Evolutionary conservation across 2,329 filamentous ascomycete genomes (phyloP), one percentile per base, ranked within the genome.

Genomic region (Cadophora sp.): DNA sequence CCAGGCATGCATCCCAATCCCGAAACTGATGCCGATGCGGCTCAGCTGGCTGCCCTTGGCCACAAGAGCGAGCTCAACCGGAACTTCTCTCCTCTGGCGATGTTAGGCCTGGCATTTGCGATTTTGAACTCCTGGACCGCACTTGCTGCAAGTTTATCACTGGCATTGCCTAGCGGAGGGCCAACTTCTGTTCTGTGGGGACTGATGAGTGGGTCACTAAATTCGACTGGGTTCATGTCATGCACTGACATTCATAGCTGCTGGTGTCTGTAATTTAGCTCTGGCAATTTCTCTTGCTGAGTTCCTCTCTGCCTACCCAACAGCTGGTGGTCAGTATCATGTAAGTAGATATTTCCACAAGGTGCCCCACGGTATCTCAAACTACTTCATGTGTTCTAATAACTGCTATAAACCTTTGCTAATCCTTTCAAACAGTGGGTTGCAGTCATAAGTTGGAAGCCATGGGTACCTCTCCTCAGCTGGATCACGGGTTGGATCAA

Each of bases 121-220:
- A 84, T 88, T 56, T 82, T 88, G 47, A 87, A 85, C 45, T 83
- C 79, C 68, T 88, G 86, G 85, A 85, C 83, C 8, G 85, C 85
- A 3, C 76, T 88, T 4, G 81, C 82, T 61, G 85, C 71, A 7
- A 70, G 66, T 62, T 64, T 76, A 24, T 72, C 70, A 16, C 80
- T 90, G 5, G 86, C 87, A 22, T 81, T 94, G 39, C 89, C 91
- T 0, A 90, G 87, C 16, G 92, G 92, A 50, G 92, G 92, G 0
- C 85, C 89, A 22, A 87, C 85, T 8, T 85, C 89, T 66, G 89
- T 94, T 48, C 84, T 94, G 66, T 94, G 91, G 91, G 91, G 91
- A 3, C 78, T 90, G 82, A 61, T 84, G 83, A 4, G 80, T 87
- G 63, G 83, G 70, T 67, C 11, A 36, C 5, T 48, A 20, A 22